Conservation (phyloP, 2,329 filamentous ascomycete genomes). For the Lachnellula arida region DNA sequence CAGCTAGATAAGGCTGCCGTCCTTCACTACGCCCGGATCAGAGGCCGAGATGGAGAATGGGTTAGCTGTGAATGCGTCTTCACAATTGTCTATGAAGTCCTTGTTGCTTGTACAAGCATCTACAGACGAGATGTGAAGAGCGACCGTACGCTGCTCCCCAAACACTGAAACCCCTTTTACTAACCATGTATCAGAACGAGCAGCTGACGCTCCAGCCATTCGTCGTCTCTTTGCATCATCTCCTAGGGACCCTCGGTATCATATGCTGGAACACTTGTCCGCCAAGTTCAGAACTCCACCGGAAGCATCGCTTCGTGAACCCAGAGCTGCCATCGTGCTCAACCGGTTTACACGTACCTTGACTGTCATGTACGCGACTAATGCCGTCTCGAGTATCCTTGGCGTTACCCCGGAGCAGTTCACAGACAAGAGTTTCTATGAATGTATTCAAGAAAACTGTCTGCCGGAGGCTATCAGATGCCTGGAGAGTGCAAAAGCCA, state of each 20-base stretch:
- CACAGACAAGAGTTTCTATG: conserved; percentile 77
- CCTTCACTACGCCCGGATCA: conserved; percentile 72
- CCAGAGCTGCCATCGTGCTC: conserved; percentile 76
- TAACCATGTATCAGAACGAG: conserved; percentile 53
- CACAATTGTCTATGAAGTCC: conserved; percentile 80
- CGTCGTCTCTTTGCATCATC: conserved; percentile 77
- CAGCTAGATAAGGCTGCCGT: conserved; percentile 80
- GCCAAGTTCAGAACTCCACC: conserved; percentile 67
- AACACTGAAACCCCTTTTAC: neutral
- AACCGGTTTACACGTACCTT: conserved; percentile 81
- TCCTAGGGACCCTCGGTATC: conserved; percentile 76
- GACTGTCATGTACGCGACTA: conserved; percentile 82
- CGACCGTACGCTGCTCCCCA: conserved; percentile 55
- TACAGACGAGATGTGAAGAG: conserved; percentile 66
- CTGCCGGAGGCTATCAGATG: conserved; percentile 71
- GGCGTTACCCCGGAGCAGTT: conserved; percentile 66
- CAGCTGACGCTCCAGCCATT: conserved; percentile 71
- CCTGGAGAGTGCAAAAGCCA: conserved; percentile 80
- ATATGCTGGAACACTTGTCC: conserved; percentile 83
- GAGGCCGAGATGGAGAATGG: conserved; percentile 64
- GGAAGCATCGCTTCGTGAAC: conserved; percentile 62
- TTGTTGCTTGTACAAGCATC: conserved; percentile 79
- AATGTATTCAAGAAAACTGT: conserved; percentile 76
- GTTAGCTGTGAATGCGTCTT: conserved; percentile 84
- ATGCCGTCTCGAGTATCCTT: conserved; percentile 68